A percentile compares a stretch with the other conserved stretches of the same genome.
Evolutionary conservation across 1,139 yeast species (phyloP).

Genomic region (Saccharomyces hybrid): DNA sequence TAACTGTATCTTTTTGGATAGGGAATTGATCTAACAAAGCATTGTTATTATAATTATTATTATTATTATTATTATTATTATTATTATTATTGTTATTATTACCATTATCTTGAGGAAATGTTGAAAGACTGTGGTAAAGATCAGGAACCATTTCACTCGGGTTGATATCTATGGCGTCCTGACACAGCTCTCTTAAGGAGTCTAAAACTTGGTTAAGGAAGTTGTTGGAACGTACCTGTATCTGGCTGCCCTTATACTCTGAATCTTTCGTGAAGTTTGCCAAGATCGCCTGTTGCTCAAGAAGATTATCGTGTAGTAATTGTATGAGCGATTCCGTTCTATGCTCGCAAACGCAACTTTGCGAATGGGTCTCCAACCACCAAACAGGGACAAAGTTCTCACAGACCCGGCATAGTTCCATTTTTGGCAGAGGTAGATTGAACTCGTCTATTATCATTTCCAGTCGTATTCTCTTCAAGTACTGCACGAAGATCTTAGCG

Average conservation of each 20-base stretch:
- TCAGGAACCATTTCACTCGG: conserved; percentile 34
- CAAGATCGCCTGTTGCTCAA: conserved; percentile 46
- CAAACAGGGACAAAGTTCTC: conserved; percentile 89
- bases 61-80: not conserved
- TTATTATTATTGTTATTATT: not conserved
- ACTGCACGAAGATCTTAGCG: conserved; percentile 72
- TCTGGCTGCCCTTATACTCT: conserved; percentile 55
- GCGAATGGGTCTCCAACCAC: conserved; percentile 93
- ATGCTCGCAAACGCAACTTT: conserved; percentile 80
- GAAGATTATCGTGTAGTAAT: conserved; percentile 62
- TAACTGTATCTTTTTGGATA: conserved; percentile 14
- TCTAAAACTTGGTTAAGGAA: conserved; percentile 11
- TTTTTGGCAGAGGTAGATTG: conserved; percentile 65
- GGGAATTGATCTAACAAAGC: conserved; percentile 12
- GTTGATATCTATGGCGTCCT: conserved; percentile 66
- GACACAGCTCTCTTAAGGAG: conserved; percentile 54
- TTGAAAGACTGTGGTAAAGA: not conserved
- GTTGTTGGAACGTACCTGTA: conserved; percentile 11
- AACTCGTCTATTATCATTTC: conserved; percentile 54
- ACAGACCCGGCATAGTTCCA: conserved; percentile 83
- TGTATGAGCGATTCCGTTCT: conserved; percentile 75
- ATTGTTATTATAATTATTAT: not conserved
- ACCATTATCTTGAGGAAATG: not conserved
- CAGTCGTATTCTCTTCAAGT: conserved; percentile 55
- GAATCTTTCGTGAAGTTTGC: conserved; percentile 9